These are phyloP conservation scores for Dictyostelium firmibasis DNA, from an alignment of 78 protist species.

Conservation along the genomic window DNA sequence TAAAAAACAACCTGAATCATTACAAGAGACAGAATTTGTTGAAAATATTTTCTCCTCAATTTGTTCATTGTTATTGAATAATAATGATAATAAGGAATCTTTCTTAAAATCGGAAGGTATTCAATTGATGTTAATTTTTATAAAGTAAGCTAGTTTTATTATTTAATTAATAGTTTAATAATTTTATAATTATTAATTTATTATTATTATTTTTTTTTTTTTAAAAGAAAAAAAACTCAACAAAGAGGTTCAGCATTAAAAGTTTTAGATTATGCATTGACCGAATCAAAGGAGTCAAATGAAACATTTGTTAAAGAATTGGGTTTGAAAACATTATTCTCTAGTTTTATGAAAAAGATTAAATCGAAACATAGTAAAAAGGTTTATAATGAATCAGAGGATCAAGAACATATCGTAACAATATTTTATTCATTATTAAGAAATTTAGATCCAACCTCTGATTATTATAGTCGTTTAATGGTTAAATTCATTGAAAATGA, in stretches of 20 bases:
- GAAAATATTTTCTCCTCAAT: conserved; percentile 60
- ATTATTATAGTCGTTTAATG: not conserved
- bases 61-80: conserved; percentile 43
- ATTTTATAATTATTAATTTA: not conserved
- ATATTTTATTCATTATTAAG: conserved; percentile 36
- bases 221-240: conserved; percentile 65
- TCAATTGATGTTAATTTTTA: conserved; percentile 76
- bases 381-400: conserved; percentile 39
- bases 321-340: conserved; percentile 79
- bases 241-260: conserved; percentile 65
- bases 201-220: not conserved
- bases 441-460: not conserved
- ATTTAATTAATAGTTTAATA: not conserved
- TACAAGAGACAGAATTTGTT: conserved; percentile 62
- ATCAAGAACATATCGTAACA: conserved; percentile 57
- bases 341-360: conserved; percentile 81
- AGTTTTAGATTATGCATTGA: conserved; percentile 25
- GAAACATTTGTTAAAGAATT: conserved; percentile 32
- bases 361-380: conserved; percentile 28
- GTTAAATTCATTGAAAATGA: conserved; percentile 73
- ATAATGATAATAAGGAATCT: not conserved
- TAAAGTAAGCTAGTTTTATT: conserved; percentile 64
- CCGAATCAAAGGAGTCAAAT: not conserved
- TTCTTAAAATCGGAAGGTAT: conserved; percentile 78
- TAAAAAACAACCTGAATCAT: conserved; percentile 33